These are phyloP conservation scores for Cephalotrichum gorgonifer DNA, from an alignment of 2,329 filamentous ascomycete species.

Conservation along the genomic window DNA sequence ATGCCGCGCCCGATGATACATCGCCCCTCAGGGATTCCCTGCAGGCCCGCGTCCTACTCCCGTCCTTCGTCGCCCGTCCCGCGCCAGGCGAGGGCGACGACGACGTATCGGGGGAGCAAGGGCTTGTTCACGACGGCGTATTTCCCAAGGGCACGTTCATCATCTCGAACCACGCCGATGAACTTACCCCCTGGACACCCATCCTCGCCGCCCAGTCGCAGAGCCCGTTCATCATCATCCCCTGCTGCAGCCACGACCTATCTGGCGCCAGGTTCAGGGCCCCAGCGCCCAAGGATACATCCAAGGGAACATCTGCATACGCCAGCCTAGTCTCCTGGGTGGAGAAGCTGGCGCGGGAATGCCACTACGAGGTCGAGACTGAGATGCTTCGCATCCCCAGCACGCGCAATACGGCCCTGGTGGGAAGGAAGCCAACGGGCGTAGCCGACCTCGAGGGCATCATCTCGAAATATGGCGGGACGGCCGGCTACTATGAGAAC, in stretches of 20 bases:
- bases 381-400: constrained; percentile 88
- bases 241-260: constrained; percentile 87
- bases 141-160: constrained; percentile 77
- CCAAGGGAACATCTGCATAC: constrained; percentile 58
- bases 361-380: constrained; percentile 68
- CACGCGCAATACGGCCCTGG: constrained; percentile 73
- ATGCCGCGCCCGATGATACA: neutral
- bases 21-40: constrained; percentile 16
- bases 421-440: constrained; percentile 45
- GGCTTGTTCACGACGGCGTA: constrained; percentile 42
- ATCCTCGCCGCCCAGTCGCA: constrained; percentile 67
- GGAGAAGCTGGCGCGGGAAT: constrained; percentile 54
- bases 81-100: constrained; percentile 9
- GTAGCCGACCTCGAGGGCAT: constrained; percentile 32
- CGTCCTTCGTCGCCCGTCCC: constrained; percentile 24
- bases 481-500: constrained; percentile 46
- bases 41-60: constrained; percentile 37
- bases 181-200: constrained; percentile 92
- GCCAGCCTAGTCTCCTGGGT: constrained; percentile 76
- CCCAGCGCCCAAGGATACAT: constrained; percentile 38
- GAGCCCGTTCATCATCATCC: constrained; percentile 83
- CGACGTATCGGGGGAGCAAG: constrained; percentile 6
- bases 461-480: constrained; percentile 41
- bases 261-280: constrained; percentile 66
- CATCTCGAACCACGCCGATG: constrained; percentile 93